phyloP scores from a whole-genome alignment of 2,329 filamentous ascomycete genomes.

The Colletotrichum noveboracense region DNA sequence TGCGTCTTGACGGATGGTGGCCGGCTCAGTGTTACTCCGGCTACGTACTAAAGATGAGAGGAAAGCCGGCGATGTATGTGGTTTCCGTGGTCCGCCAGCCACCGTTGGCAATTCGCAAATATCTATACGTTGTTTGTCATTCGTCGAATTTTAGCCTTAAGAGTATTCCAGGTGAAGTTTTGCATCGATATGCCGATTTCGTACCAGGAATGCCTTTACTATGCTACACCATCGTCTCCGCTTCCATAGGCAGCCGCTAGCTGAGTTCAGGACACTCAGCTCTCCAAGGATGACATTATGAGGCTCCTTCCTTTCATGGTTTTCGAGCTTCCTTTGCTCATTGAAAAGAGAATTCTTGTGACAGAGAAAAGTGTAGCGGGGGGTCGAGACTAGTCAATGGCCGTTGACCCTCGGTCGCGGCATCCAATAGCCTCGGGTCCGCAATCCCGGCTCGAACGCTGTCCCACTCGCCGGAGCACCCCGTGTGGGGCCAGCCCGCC shows the following conservation, averaged over 20 bases:
- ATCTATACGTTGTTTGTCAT: accelerated
- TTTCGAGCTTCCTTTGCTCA: accelerated
- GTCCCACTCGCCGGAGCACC: background rate
- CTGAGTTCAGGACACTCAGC: background rate
- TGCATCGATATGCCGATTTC: background rate
- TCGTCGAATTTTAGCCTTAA: no score
- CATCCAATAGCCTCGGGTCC: background rate
- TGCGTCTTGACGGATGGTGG: background rate
- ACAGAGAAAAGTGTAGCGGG: background rate
- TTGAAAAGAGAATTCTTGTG: accelerated
- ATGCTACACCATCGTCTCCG: no score
- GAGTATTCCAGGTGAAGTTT: accelerated
- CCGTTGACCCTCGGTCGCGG: background rate
- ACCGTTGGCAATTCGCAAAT: background rate
- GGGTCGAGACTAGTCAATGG: background rate
- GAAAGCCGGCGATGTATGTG: background rate
- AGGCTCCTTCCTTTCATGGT: accelerated
- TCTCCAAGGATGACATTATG: background rate
- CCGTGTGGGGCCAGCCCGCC: background rate
- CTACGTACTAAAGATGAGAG: background rate
- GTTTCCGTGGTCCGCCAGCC: background rate
- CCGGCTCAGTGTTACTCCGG: background rate
- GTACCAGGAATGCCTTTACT: no score
- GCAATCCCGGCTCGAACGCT: background rate
- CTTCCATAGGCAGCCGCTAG: background rate